Evolutionary conservation across 2,329 filamentous ascomycete species (phyloP), one percentile per base, ranked within the genome.

Genomic region (Endocalyx cinctus): DNA sequence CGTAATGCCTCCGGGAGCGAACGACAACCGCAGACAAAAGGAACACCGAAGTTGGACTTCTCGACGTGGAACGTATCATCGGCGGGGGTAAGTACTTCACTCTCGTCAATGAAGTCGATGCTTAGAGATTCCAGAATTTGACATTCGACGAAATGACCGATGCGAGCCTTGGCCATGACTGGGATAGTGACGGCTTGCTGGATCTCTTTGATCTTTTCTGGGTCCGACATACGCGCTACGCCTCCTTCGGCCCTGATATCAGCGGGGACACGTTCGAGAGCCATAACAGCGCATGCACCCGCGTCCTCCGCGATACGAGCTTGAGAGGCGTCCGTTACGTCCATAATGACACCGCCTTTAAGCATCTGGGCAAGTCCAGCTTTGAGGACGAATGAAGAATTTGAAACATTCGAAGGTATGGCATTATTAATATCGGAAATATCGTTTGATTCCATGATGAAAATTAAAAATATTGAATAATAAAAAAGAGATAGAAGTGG

Each of bases 311-410:
- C 92, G 60, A 98, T 96, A 66, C 87, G 87, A 43, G 92, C 89
- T 72, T 94, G 89, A 57, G 87, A 84, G 17, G 88, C 86, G 61
- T 90, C 87, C 44, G 94, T 87, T 38, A 97, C 92, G 65, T 98
- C 92, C 92, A 98, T 98, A 66, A 98, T 98, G 47, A 98, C 92
- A 54, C 92, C 92, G 59, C 92, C 92, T 74, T 97, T 96, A 66
- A 97, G 72, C 92, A 98, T 98, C 65, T 94, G 85, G 16, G 92
- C 92, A 46, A 98, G 73, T 39, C 90, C 92, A 34, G 87, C 84
- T 77, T 98, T 98, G 74, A 96, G 82, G 48, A 82, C 82, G 64
- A 96, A 94, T 63, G 78, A 72, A 46, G 64, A 54, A 44, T 63
- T 67, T 48, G 64, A 36, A n/a, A n/a, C n/a, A n/a, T n/a, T n/a